These are phyloP conservation scores for Saccharomyces pastorianus DNA, from an alignment of 1,139 yeast genomes.

Conservation along the genomic window DNA sequence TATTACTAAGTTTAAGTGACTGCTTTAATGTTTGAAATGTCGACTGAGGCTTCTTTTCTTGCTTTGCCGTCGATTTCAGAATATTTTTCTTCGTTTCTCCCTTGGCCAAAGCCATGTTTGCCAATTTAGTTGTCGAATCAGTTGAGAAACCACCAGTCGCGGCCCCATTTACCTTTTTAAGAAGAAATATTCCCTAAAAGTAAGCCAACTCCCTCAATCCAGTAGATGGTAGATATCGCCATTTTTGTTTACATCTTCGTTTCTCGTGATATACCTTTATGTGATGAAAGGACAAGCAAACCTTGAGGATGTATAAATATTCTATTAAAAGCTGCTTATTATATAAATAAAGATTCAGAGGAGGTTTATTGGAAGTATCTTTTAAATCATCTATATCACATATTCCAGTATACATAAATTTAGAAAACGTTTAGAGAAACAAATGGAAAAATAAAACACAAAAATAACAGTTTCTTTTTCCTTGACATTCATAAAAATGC, in stretches of 20 bases:
- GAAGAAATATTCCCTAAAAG: too few species aligned
- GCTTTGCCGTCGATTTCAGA: neutral
- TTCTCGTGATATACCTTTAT: neutral
- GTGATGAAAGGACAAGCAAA: neutral
- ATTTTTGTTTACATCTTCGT: neutral
- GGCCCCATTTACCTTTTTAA: neutral
- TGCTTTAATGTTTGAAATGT: constrained; percentile 8
- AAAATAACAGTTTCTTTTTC: neutral
- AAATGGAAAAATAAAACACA: neutral
- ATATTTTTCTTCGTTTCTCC: neutral
- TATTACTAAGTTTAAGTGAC: constrained; percentile 3
- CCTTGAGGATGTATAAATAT: neutral
- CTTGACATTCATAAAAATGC: constrained; percentile 1
- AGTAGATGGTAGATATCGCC: neutral
- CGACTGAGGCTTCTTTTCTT: constrained; percentile 6
- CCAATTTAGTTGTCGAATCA: neutral
- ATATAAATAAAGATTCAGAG: constrained; percentile 1
- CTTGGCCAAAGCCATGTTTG: neutral
- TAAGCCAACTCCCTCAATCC: too few species aligned
- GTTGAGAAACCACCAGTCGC: neutral
- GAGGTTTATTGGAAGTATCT: constrained; percentile 4
- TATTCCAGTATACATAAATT: constrained; percentile 4
- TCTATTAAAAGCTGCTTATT: neutral
- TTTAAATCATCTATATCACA: constrained; percentile 8
- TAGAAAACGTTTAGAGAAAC: neutral